phyloP scores from a whole-genome alignment of 441 rosid genomes.

The Euphorbia corollata region DNA sequence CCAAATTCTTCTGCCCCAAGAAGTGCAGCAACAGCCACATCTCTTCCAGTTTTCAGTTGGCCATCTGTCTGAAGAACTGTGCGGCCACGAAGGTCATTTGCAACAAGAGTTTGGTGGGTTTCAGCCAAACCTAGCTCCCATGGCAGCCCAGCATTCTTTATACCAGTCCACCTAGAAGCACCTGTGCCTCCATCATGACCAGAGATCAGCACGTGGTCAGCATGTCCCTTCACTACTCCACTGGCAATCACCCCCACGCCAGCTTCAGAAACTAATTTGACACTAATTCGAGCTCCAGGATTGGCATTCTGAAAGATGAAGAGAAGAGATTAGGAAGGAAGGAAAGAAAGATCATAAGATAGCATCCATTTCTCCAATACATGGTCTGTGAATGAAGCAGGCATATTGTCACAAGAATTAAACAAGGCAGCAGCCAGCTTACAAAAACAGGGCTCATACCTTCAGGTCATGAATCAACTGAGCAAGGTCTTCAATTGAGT shows the following conservation, averaged over 20 bases:
- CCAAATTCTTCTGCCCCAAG: slow-evolving; percentile 99
- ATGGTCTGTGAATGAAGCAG: too few species aligned
- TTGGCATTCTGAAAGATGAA: slow-evolving; percentile 68
- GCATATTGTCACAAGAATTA: neutral
- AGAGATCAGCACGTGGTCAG: slow-evolving; percentile 94
- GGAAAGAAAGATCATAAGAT: neutral
- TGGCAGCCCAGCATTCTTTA: slow-evolving; percentile 97
- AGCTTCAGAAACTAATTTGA: slow-evolving; percentile 96
- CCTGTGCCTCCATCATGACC: slow-evolving; percentile 99
- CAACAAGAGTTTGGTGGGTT: slow-evolving; percentile 99
- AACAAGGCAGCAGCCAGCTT: neutral
- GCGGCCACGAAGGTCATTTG: slow-evolving; percentile 98
- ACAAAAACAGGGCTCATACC: slow-evolving; percentile 34
- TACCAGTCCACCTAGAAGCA: slow-evolving; percentile 99
- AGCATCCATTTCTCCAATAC: neutral
- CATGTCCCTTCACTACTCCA: slow-evolving; percentile 99
- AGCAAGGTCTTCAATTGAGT: slow-evolving; percentile 98
- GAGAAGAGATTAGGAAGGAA: neutral
- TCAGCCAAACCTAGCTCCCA: slow-evolving; percentile 99
- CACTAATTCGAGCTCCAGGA: slow-evolving; percentile 92
- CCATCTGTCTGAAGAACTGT: slow-evolving; percentile 98
- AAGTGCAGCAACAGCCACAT: slow-evolving; percentile 96
- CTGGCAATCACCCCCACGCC: slow-evolving; percentile 99
- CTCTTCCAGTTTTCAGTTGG: slow-evolving; percentile 98
- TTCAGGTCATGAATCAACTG: slow-evolving; percentile 98